Percentiles rank a stretch among this genome's conserved stretches.
These are phyloP conservation scores for Cordyceps militaris DNA, from an alignment of 2,329 filamentous ascomycete genomes.

Conservation along the genomic window DNA sequence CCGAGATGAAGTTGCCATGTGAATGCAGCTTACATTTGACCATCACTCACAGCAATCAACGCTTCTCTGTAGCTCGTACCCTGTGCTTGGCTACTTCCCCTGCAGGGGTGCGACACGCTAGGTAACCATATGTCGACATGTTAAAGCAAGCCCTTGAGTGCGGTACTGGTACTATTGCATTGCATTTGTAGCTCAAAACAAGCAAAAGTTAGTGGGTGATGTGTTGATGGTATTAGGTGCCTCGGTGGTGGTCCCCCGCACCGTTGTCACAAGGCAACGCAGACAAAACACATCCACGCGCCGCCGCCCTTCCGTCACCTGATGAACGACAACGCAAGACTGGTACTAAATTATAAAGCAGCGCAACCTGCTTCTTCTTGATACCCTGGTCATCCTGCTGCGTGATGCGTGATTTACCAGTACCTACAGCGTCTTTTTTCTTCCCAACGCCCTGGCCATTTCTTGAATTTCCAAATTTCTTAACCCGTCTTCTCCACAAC, in stretches of 20 bases:
- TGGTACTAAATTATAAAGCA: conserved; percentile 1
- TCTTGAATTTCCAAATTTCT: neutral
- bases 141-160: no score
- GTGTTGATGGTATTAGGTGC: neutral
- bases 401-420: neutral
- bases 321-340: neutral
- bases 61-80: no score
- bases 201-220: neutral
- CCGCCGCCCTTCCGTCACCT: conserved; percentile 1
- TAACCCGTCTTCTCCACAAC: conserved; percentile 1
- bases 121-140: no score
- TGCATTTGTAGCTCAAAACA: no score
- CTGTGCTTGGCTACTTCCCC: no score
- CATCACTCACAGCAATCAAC: no score
- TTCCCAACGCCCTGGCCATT: neutral
- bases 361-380: neutral
- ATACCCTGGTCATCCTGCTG: neutral
- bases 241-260: neutral
- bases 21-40: no score
- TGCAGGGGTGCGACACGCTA: no score
- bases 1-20: no score
- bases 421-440: neutral
- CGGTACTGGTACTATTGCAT: no score
- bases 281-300: neutral
- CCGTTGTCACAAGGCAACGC: conserved; percentile 9